Percentiles rank a stretch among this genome's conserved stretches.
Evolutionary conservation across 2,329 filamentous ascomycete species (phyloP).

Genomic region (Biscogniauxia sp.): DNA sequence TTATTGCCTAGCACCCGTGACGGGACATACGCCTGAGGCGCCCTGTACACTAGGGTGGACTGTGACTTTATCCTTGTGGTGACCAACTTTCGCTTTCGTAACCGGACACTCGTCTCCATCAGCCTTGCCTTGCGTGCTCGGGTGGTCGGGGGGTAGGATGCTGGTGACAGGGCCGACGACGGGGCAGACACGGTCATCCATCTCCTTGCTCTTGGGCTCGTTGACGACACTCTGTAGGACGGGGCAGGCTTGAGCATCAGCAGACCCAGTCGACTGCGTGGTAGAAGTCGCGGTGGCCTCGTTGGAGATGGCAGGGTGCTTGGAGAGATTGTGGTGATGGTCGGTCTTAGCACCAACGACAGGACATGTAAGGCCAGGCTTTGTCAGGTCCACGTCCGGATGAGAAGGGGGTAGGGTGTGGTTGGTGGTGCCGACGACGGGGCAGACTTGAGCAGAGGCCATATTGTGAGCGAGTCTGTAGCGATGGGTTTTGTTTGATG

Average conservation of each 20-base stretch:
- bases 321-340: conserved; percentile 39
- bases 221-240: conserved; percentile 34
- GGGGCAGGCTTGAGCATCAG: conserved; percentile 40
- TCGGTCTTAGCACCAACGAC: conserved; percentile 42
- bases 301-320: conserved; percentile 37
- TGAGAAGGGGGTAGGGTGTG: conserved; percentile 39
- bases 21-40: conserved; percentile 37
- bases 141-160: conserved; percentile 41
- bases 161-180: conserved; percentile 42
- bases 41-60: conserved; percentile 35
- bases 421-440: conserved; percentile 43
- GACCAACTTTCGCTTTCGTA: conserved; percentile 41
- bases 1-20: conserved; percentile 32
- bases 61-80: conserved; percentile 41
- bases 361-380: conserved; percentile 40
- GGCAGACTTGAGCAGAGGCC: conserved; percentile 36
- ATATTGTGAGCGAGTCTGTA: conserved; percentile 15
- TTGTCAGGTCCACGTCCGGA: conserved; percentile 39
- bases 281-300: conserved; percentile 25
- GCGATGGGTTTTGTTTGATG: not conserved
- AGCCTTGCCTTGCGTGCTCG: conserved; percentile 29
- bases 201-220: conserved; percentile 37
- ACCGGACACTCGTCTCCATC: conserved; percentile 38
- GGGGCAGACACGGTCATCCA: conserved; percentile 43
- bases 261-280: conserved; percentile 21